These are phyloP conservation scores for Camellia lanceoleosa DNA, from an alignment of 148 eudicot species.

Conservation along the genomic window DNA sequence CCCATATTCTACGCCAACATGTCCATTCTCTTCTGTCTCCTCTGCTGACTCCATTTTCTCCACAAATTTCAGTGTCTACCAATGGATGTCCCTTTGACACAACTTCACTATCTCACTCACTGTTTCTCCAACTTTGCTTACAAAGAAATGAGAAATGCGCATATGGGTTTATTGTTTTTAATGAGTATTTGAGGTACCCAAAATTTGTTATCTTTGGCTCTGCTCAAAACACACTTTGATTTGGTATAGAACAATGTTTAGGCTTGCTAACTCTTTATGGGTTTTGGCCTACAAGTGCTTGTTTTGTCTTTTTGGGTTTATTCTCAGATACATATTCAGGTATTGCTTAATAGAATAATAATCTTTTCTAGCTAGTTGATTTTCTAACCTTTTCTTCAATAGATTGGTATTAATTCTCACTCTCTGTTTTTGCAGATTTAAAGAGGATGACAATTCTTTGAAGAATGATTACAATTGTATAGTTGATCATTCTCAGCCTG, in stretches of 20 bases:
- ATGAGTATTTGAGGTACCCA: slow-evolving; percentile 26
- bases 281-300: slow-evolving; percentile 33
- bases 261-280: slow-evolving; percentile 35
- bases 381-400: background rate
- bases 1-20: background rate
- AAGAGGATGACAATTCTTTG: slow-evolving; percentile 14
- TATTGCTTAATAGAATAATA: slow-evolving; percentile 15
- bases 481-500: slow-evolving; percentile 10
- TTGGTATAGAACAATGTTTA: slow-evolving; percentile 25
- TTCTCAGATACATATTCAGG: slow-evolving; percentile 37
- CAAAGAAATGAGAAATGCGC: slow-evolving; percentile 18
- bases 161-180: slow-evolving; percentile 14
- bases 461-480: slow-evolving; percentile 10
- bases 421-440: slow-evolving; percentile 25
- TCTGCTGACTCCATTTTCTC: slow-evolving; percentile 17
- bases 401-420: background rate
- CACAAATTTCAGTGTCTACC: slow-evolving; percentile 25
- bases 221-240: slow-evolving; percentile 26
- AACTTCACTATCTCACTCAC: slow-evolving; percentile 13
- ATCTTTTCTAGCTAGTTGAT: background rate
- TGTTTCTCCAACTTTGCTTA: slow-evolving; percentile 29
- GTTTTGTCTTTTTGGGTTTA: slow-evolving; percentile 33
- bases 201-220: slow-evolving; percentile 4
- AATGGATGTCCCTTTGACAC: slow-evolving; percentile 11
- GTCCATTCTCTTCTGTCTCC: background rate